phyloP scores from a whole-genome alignment of 257 asterid genomes.

The Scutellaria minor region DNA sequence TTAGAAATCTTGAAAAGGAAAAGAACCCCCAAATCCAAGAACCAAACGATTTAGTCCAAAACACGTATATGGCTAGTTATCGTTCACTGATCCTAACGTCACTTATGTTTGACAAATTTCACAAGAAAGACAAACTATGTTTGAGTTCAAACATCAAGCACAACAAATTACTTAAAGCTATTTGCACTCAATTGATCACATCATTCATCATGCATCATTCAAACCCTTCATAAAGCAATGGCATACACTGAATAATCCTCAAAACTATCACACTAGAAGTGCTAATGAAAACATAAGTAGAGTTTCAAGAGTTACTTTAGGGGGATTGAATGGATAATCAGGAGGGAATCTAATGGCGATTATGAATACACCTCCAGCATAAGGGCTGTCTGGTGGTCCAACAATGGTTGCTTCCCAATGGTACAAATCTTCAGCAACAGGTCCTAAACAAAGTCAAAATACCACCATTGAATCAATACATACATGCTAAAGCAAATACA shows the following conservation, averaged over 20 bases:
- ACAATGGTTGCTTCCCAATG: slow-evolving; percentile 38
- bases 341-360: slow-evolving; percentile 30
- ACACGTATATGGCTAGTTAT: too few species aligned
- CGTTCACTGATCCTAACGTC: too few species aligned
- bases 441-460: slow-evolving; percentile 23
- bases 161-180: too few species aligned
- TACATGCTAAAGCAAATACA: neutral
- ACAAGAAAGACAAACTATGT: too few species aligned
- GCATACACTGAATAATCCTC: too few species aligned
- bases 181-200: too few species aligned
- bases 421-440: slow-evolving; percentile 36
- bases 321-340: slow-evolving; percentile 39
- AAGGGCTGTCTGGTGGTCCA: slow-evolving; percentile 34
- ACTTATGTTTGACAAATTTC: too few species aligned
- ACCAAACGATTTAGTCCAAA: too few species aligned
- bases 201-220: too few species aligned
- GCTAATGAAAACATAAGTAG: neutral
- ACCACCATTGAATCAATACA: neutral
- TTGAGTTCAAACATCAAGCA: too few species aligned
- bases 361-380: slow-evolving; percentile 33
- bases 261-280: too few species aligned
- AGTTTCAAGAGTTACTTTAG: slow-evolving; percentile 10
- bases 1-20: neutral
- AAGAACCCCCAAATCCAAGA: neutral
- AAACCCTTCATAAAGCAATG: too few species aligned